Evolutionary conservation across 2,329 filamentous ascomycete genomes (phyloP), one percentile per base, ranked within the genome.

Genomic region (Chrysoporthe deuterocubensis): DNA sequence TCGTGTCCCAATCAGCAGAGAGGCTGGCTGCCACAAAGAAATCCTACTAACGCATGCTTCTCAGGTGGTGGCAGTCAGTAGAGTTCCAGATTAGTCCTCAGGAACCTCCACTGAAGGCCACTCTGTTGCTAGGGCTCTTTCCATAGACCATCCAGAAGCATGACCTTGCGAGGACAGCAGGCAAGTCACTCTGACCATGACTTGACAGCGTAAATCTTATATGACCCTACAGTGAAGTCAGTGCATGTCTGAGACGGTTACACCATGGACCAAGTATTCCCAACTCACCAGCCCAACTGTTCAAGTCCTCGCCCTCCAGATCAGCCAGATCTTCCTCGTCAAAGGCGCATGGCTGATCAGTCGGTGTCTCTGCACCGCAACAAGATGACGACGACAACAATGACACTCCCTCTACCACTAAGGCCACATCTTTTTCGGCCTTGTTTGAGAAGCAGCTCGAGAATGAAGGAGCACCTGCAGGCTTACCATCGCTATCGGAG

Each of bases 191-290:
- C 26, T n/a, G 37, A 34, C 18, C 61, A 72, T 64, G 76, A 69
- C 72, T 85, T 86, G 58, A 85, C 74, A 2, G 83, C 83, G 71
- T 83, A 85, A 52, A 85, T 81, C 70, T 84, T 81, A 72, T 81
- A 85, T 0, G 83, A 83, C 3, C 80, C 81, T 82, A 62, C 42
- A n/a, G 54, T 34, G 5, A 7, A 58, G 59, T 67, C n/a, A 71
- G 48, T 60, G 59, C 50, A 37, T 43, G 4, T 46, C 13, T 1
- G 18, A 26, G 40, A 67, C 21, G 21, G 66, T 58, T 40, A 37
- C 18, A 6, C 34, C 57, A 63, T 50, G 34, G 40, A 7, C 40
- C 8, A 43, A 44, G 3, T 6, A 43, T 18, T 5, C 3, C 26
- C 40, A 26, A 81, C 82, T 75, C 72, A 85, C 82, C 84, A 69